A percentile compares a stretch with the other conserved stretches of the same genome.
Conservation (phyloP, 2,329 filamentous ascomycete species). For the Fusarium burgessii region DNA sequence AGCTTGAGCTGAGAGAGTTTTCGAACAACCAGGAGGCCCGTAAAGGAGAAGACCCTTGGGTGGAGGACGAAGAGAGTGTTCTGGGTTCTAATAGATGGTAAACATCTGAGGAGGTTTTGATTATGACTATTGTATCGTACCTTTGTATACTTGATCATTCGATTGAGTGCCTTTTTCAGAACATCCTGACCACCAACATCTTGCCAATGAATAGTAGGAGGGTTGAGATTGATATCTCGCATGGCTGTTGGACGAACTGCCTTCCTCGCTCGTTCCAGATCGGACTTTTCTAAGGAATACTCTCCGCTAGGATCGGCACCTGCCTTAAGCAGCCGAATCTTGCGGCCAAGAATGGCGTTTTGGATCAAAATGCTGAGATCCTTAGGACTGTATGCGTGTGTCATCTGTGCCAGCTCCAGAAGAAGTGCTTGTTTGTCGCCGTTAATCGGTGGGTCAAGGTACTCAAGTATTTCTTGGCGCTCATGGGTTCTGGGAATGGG, state of each 20-base stretch:
- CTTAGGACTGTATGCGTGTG: slow-evolving; percentile 86
- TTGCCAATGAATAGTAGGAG: slow-evolving; percentile 85
- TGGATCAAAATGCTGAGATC: slow-evolving; percentile 76
- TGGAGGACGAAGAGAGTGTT: slow-evolving; percentile 62
- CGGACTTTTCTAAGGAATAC: slow-evolving; percentile 55
- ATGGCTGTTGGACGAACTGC: slow-evolving; percentile 85
- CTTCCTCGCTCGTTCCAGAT: slow-evolving; percentile 74
- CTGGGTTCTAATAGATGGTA: slow-evolving; percentile 45
- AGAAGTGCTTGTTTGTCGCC: slow-evolving; percentile 65
- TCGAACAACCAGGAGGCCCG: slow-evolving; percentile 93
- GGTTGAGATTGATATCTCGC: slow-evolving; percentile 89
- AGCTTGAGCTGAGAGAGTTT: slow-evolving; percentile 91
- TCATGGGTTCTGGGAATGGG: slow-evolving; percentile 79
- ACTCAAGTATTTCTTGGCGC: slow-evolving; percentile 79
- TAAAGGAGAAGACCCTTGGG: slow-evolving; percentile 90
- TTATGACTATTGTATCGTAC: slow-evolving; percentile 35
- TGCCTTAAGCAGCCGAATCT: slow-evolving; percentile 41
- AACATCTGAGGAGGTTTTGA: not conserved
- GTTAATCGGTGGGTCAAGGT: slow-evolving; percentile 62
- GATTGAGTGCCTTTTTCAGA: slow-evolving; percentile 73
- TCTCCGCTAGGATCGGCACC: slow-evolving; percentile 34
- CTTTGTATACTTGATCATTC: slow-evolving; percentile 60
- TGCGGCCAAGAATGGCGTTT: slow-evolving; percentile 48
- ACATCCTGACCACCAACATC: slow-evolving; percentile 88
- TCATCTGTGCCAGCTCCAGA: slow-evolving; percentile 74